Base-by-base conservation (phyloP, 208 protist species). In the Leishmania guyanensis region DNA sequence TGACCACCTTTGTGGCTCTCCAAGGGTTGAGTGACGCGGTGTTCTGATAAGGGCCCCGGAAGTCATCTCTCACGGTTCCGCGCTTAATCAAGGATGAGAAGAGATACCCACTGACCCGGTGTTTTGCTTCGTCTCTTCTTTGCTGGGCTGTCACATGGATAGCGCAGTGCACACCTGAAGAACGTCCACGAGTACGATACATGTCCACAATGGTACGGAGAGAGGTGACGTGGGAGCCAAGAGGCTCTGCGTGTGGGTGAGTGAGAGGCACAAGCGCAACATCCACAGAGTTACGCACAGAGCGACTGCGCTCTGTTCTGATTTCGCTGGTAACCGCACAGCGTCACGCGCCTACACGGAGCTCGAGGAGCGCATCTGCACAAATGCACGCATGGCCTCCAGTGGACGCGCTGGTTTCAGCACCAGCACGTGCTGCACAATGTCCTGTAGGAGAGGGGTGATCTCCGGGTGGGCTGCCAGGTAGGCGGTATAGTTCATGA, bases 391-490 rank as follows among this genome's bases (percentile, higher is more conserved):
- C 51, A 96, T 92, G 43, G 87, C 90, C 77, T 87, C 78, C 4
- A 96, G 80, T n/a, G 93, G 93, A 3, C 86, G 80, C 4, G 91
- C 90, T 0, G 93, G 91, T 77, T 94, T 86, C 29, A 89, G 81
- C 48, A 93, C 88, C 29, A 96, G 84, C 1, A 96, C 54, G 74
- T 93, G 85, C 77, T 91, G 86, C 77, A 94, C 78, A 53, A 96
- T 89, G 69, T 96, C 93, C 64, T 94, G 86, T 46, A 96, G 77
- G 36, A 94, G 74, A 0, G 84, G 78, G 29, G 77, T 86, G 48
- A 96, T 88, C 73, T 96, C 93, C 1, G 93, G 91, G 70, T 96
- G 93, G 0, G 76, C 71, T 6, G 80, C 75, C 14, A 96, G 85
- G 81, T 96, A 96, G 29, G 66, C 36, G 26, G 80, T 75, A 75